Conservation (phyloP, 2,329 filamentous ascomycete species). For the Ceratocystis variospora region DNA sequence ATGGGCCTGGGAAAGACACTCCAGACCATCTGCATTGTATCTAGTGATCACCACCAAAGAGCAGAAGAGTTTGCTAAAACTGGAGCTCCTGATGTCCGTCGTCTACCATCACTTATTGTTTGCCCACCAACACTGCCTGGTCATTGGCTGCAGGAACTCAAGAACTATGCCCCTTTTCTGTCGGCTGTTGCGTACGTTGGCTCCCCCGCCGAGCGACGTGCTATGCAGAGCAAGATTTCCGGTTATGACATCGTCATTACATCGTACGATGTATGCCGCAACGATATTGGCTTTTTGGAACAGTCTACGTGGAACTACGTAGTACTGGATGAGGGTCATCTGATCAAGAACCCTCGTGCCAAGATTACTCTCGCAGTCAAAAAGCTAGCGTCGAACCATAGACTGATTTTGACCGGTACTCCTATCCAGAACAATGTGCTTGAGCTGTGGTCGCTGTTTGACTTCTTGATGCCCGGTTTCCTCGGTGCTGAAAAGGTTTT, state of each 20-base stretch:
- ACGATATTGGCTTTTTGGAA: slow-evolving; percentile 74
- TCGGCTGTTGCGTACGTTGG: slow-evolving; percentile 83
- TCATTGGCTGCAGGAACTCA: slow-evolving; percentile 97
- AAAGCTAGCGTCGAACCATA: slow-evolving; percentile 76
- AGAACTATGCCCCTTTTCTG: slow-evolving; percentile 88
- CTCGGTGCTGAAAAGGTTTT: slow-evolving; percentile 92
- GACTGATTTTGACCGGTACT: slow-evolving; percentile 88
- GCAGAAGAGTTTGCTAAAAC: slow-evolving; percentile 83
- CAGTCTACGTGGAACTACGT: slow-evolving; percentile 93
- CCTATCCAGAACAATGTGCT: slow-evolving; percentile 97
- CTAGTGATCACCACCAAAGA: slow-evolving; percentile 88
- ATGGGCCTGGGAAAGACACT: slow-evolving; percentile 98
- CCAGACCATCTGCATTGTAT: slow-evolving; percentile 94
- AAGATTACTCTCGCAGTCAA: slow-evolving; percentile 94
- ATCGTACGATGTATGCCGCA: slow-evolving; percentile 94
- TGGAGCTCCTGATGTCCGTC: slow-evolving; percentile 59
- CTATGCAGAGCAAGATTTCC: slow-evolving; percentile 53
- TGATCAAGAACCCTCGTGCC: slow-evolving; percentile 97
- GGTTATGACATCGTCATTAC: slow-evolving; percentile 89
- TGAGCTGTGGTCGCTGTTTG: slow-evolving; percentile 94
- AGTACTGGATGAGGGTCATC: slow-evolving; percentile 88
- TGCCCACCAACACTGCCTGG: slow-evolving; percentile 93
- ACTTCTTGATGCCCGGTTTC: slow-evolving; percentile 98
- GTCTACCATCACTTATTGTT: slow-evolving; percentile 80
- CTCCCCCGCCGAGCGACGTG: slow-evolving; percentile 64